Base-by-base conservation (phyloP, 768 basidiomycete species). In the Mycena capillaripes region DNA sequence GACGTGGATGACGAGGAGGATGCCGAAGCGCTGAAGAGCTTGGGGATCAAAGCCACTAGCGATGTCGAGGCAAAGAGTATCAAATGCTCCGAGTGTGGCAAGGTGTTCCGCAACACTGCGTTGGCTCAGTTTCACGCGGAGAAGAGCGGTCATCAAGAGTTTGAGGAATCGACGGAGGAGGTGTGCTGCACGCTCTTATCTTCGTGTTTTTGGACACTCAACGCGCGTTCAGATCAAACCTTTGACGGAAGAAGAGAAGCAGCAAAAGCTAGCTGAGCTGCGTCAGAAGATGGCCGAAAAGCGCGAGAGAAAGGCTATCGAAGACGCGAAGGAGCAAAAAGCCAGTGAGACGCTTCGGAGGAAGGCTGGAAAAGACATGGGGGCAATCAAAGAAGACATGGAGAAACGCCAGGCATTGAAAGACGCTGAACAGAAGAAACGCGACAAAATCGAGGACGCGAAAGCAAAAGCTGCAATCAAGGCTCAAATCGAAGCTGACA, bases 111-210 rank as follows among this genome's bases (percentile, higher is more conserved):
- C 78, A 96, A 95, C 76, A 93, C 94, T 0, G 95, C 94, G 3
- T 85, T 97, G 19, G 97, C 95, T 17, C 95, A 95, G 75, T 97
- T 91, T 81, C 97, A 98, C 77, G 97, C 96, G 0, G 96, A 97
- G 82, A 96, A 96, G 85, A 95, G 92, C 75, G 97, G 97, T 0
- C 97, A 99, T 79, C 92, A 96, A 81, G 92, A 97, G 75, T 99
- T 98, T 73, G 97, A 98, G 79, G 97, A 98, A 78, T 96, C 94
- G 2, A 95, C 91, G 0, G 97, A 99, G 78, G 97, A 98, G 88
- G 96, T 95, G 19, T 42, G 2, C 34, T 11, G 25, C 27, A 11
- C 34, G 25, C 25, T 56, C 59, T 55, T 8, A 23, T 82, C 57
- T 61, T 36, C 21, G 23, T 38, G 61, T 74, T 57, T 32, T 27